Base-by-base conservation (phyloP, 2,329 filamentous ascomycete species). In the Venturia asperata region DNA sequence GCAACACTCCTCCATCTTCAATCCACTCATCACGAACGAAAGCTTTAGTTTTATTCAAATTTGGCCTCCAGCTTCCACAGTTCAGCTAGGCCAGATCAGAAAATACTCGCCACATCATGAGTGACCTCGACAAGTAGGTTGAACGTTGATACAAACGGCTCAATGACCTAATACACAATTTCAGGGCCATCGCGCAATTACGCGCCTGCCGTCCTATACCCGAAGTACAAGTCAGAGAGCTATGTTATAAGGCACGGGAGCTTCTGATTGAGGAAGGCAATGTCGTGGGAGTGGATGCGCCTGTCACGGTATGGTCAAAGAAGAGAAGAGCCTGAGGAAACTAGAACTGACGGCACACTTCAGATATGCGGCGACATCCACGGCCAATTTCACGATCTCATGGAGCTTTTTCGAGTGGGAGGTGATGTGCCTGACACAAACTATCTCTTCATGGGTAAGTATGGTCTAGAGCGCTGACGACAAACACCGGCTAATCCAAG, bases 181-280 rank as follows among this genome's bases (percentile, higher is more conserved):
- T 17, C 67, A 97, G 93, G 79, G 92, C 92, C 67, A 99, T 99
- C 74, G 89, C 91, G 76, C 92, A 97, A 78, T 83, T 99, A 74
- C 91, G 94, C 81, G 90, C 92, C 74, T 99, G 94, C 79, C 90
- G 92, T 68, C 92, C 93, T 65, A 99, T 99, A 71, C 93, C 94
- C 68, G 94, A 99, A 80, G 83, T 87, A 49, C 91, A 97, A 79
- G 95, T 99, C 67, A 89, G 93, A 74, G 93, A 99, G 79, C 84
- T 99, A 71, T 97, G 94, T 79, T 93, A 97, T 82, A 97, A 97
- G 75, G 94, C 94, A 63, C 86, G 94, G 69, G 94, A 99, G 80
- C 84, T 99, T 64, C 80, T 99, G 69, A 96, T 99, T 68, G 94
- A 97, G 77, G 94, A 99, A 79, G 93, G 91, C 69, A 97, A 99